These are phyloP conservation scores for Tricholoma sp. DNA, from an alignment of 768 basidiomycete genomes.

Conservation along the genomic window DNA sequence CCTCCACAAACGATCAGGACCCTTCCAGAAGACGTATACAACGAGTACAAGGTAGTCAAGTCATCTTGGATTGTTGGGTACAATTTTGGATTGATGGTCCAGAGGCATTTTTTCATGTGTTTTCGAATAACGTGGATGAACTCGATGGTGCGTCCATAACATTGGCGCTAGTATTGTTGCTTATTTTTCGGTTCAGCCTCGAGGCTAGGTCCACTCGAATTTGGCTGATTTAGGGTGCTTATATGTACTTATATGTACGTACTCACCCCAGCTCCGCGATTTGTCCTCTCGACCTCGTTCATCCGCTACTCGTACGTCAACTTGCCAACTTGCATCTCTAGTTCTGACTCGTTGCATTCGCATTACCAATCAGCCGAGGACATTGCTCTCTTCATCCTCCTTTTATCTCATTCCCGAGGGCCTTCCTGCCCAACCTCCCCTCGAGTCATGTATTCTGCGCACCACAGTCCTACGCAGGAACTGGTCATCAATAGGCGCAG, in stretches of 20 bases:
- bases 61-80: neutral
- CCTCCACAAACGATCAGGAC: neutral
- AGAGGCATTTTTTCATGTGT: neutral
- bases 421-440: neutral
- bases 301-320: conserved; percentile 1
- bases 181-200: conserved; percentile 2
- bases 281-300: neutral
- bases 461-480: neutral
- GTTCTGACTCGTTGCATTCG: neutral
- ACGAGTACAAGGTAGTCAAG: conserved; percentile 1
- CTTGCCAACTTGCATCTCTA: neutral
- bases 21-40: neutral
- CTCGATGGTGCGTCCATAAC: neutral
- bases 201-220: neutral
- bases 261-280: neutral
- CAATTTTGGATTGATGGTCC: neutral
- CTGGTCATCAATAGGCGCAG: neutral
- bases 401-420: neutral
- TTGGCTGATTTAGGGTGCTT: neutral
- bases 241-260: conserved; percentile 3
- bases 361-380: neutral
- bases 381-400: neutral
- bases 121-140: neutral
- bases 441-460: neutral
- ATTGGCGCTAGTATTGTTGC: neutral